These are phyloP conservation scores for Meira miltonrushii DNA, from an alignment of 1,284 basidiomycete genomes.

Conservation along the genomic window DNA sequence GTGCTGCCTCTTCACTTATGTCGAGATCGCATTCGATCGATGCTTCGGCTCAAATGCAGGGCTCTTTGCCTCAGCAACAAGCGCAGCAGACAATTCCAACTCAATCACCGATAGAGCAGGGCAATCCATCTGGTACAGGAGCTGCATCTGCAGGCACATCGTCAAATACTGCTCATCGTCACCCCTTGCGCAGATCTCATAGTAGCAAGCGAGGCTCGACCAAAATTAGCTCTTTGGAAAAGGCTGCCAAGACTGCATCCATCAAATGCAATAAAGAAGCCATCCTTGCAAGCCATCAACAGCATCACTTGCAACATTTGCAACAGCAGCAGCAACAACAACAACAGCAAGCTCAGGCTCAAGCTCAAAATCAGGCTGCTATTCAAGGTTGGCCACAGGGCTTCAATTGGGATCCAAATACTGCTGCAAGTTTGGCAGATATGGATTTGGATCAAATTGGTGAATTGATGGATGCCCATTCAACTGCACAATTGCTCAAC, in stretches of 20 bases:
- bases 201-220: not conserved
- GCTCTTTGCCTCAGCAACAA: too few species aligned
- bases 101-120: not conserved
- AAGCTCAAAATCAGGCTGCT: not conserved
- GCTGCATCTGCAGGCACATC: not conserved
- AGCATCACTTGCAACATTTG: constrained; percentile 11
- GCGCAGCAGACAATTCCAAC: too few species aligned
- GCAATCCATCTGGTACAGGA: not conserved
- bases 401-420: not conserved
- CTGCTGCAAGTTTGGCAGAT: constrained; percentile 12
- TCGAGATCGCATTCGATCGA: not conserved
- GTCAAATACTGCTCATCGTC: not conserved
- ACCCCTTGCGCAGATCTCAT: not conserved
- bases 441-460: constrained; percentile 14
- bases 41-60: not conserved
- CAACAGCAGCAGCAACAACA: constrained; percentile 22
- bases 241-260: not conserved
- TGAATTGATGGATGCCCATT: constrained; percentile 9
- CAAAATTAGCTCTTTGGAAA: constrained; percentile 4
- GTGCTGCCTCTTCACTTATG: not conserved
- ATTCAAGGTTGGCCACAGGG: not conserved
- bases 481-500: constrained; percentile 3
- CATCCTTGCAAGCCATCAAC: constrained; percentile 5
- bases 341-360: not conserved
- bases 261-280: constrained; percentile 5